These are phyloP conservation scores for Ceratocystis destructans DNA, from an alignment of 2,329 filamentous ascomycete species.

Conservation along the genomic window DNA sequence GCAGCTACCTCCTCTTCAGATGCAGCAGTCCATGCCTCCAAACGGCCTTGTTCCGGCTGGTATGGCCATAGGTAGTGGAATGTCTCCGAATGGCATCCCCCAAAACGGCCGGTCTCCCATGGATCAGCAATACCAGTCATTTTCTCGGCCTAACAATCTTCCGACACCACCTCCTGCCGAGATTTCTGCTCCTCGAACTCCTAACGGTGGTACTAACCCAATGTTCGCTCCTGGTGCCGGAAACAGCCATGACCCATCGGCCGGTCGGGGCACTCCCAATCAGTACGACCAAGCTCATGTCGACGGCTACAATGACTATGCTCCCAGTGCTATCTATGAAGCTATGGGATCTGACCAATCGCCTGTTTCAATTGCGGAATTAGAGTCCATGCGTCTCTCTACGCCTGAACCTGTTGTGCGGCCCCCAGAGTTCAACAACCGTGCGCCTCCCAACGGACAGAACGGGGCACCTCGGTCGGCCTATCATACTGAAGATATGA, in stretches of 20 bases:
- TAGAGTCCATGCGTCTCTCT: conserved; percentile 43
- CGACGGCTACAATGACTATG: conserved; percentile 12
- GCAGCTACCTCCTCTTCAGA: not conserved
- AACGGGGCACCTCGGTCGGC: conserved; percentile 41
- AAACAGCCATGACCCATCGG: conserved; percentile 5
- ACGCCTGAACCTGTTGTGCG: conserved; percentile 63
- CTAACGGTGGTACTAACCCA: not conserved
- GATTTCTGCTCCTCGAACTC: conserved; percentile 7
- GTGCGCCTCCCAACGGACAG: conserved; percentile 52
- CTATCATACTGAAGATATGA: conserved; percentile 61
- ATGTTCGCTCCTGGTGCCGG: conserved; percentile 18
- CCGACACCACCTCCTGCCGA: conserved; percentile 11
- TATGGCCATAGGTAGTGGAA: conserved; percentile 6
- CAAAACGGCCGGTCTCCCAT: conserved; percentile 6
- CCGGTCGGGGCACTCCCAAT: not conserved
- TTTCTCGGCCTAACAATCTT: conserved; percentile 11
- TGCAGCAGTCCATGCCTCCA: conserved; percentile 7
- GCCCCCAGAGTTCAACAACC: conserved; percentile 69
- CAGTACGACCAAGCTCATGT: not conserved
- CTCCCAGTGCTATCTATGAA: conserved; percentile 17
- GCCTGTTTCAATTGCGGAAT: conserved; percentile 33
- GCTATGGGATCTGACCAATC: conserved; percentile 17
- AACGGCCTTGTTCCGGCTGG: conserved; percentile 9
- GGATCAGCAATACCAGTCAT: conserved; percentile 14
- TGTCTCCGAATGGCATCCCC: conserved; percentile 9